These are phyloP conservation scores for Globisporangium radiosum DNA, from an alignment of 352 stramenopile species.

Conservation along the genomic window DNA sequence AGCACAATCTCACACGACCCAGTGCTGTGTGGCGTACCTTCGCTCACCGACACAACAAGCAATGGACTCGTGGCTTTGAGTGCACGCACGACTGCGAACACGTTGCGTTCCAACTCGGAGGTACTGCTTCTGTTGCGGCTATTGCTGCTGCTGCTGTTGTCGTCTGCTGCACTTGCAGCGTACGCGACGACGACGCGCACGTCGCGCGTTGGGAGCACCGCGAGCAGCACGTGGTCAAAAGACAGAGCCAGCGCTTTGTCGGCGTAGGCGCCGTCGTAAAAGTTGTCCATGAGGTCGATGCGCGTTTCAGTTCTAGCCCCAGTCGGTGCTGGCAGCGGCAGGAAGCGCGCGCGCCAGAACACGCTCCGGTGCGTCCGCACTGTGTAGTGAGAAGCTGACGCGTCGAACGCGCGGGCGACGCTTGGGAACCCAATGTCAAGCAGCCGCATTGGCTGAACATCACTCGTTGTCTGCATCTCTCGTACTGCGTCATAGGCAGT, in stretches of 20 bases:
- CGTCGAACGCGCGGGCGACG: conserved; percentile 24
- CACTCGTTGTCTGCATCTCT: too few relatives aligned
- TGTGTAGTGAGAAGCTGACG: conserved; percentile 23
- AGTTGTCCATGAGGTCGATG: conserved; percentile 46
- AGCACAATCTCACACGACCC: conserved; percentile 55
- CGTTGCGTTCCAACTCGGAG: conserved; percentile 45
- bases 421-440: conserved; percentile 17
- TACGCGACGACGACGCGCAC: conserved; percentile 37
- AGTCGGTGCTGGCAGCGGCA: conserved; percentile 17
- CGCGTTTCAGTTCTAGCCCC: not conserved
- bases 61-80: conserved; percentile 53
- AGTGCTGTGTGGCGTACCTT: conserved; percentile 7
- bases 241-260: conserved; percentile 37
- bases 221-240: conserved; percentile 54
- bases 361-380: conserved; percentile 42
- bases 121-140: conserved; percentile 47
- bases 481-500: not conserved
- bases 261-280: conserved; percentile 50
- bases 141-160: conserved; percentile 25
- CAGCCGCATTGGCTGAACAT: not conserved
- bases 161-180: conserved; percentile 24
- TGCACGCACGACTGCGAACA: conserved; percentile 20
- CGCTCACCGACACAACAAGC: conserved; percentile 37
- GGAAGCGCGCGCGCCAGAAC: conserved; percentile 46
- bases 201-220: conserved; percentile 42